Evolutionary conservation across 805 yeast species (phyloP).

Genomic region (Metschnikowia matae): DNA sequence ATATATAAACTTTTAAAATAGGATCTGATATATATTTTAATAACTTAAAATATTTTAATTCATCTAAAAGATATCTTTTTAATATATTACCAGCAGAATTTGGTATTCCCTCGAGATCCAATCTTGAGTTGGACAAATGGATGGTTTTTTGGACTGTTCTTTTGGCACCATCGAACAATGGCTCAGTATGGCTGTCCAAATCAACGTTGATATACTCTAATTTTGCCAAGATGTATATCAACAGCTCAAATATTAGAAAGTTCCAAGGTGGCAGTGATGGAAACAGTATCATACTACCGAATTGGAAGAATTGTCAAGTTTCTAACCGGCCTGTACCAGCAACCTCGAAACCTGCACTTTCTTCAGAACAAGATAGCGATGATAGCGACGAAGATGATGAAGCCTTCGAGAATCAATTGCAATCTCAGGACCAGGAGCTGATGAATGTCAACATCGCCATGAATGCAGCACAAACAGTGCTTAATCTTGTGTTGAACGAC

Average conservation of each 20-base stretch:
- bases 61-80: too few species aligned
- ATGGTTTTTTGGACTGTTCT: conserved; percentile 78
- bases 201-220: conserved; percentile 67
- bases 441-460: conserved; percentile 49
- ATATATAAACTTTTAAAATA: too few species aligned
- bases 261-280: conserved; percentile 31
- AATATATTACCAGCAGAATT: conserved; percentile 60
- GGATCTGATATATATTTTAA: too few species aligned
- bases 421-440: conserved; percentile 29
- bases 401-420: conserved; percentile 19
- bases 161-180: conserved; percentile 54
- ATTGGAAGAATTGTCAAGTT: conserved; percentile 22
- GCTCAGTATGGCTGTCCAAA: conserved; percentile 61
- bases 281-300: conserved; percentile 27
- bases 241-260: conserved; percentile 47
- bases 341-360: neutral
- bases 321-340: neutral
- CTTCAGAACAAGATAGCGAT: conserved; percentile 10
- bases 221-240: conserved; percentile 72
- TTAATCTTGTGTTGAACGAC: conserved; percentile 56
- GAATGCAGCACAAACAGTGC: conserved; percentile 59
- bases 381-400: conserved; percentile 18
- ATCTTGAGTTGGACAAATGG: conserved; percentile 69
- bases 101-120: conserved; percentile 66
- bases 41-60: too few species aligned